Evolutionary conservation across 2,329 filamentous ascomycete species (phyloP).

Genomic region (Clonostachys sp.): DNA sequence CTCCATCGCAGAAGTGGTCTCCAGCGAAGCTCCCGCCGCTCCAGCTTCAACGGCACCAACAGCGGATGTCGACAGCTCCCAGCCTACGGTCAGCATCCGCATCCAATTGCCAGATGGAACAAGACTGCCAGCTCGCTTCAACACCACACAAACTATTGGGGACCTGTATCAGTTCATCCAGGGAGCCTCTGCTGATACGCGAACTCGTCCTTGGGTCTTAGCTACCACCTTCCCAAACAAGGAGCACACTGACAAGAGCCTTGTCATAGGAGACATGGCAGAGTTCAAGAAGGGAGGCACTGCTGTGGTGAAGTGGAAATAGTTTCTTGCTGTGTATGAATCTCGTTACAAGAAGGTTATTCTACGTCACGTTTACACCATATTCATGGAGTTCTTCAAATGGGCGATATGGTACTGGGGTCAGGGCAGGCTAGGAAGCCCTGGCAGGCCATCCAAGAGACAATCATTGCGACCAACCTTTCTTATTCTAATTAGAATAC

Average conservation of each 20-base stretch:
- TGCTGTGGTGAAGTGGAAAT: constrained; percentile 58
- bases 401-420: too few relatives aligned
- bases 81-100: constrained; percentile 66
- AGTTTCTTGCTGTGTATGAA: too few relatives aligned
- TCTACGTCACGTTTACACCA: too few relatives aligned
- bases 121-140: constrained; percentile 75
- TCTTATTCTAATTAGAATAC: too few relatives aligned
- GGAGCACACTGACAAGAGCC: constrained; percentile 65
- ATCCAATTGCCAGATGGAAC: constrained; percentile 77
- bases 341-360: too few relatives aligned
- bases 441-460: too few relatives aligned
- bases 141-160: constrained; percentile 71
- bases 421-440: too few relatives aligned
- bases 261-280: constrained; percentile 53
- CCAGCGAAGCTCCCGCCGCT: constrained; percentile 4
- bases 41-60: constrained; percentile 15
- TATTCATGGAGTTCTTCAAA: too few relatives aligned
- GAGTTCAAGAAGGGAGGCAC: constrained; percentile 65
- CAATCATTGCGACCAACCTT: too few relatives aligned
- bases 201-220: constrained; percentile 62
- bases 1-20: background rate
- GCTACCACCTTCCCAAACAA: constrained; percentile 82
- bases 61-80: constrained; percentile 52
- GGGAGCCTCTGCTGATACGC: constrained; percentile 53
- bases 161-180: constrained; percentile 74